Percentiles rank a stretch among this genome's conserved stretches.
Conservation (phyloP, 2,329 filamentous ascomycete species). For the Amylocarpus encephaloides region DNA sequence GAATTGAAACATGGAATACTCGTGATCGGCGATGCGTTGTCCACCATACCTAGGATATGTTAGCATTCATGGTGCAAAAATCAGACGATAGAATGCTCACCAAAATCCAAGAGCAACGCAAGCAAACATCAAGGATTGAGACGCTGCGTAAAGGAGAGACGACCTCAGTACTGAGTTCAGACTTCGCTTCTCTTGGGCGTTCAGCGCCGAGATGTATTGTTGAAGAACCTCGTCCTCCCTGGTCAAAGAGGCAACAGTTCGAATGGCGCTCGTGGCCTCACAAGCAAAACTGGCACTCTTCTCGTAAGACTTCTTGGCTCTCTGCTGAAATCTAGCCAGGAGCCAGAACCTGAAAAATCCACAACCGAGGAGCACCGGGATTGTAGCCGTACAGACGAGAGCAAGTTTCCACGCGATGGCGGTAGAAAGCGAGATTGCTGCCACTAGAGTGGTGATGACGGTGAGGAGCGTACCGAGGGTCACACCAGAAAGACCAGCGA, state of each 20-base stretch:
- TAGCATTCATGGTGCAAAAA: constrained; percentile 60
- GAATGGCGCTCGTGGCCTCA: constrained; percentile 39
- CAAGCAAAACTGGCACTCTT: constrained; percentile 39
- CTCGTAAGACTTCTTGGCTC: constrained; percentile 41
- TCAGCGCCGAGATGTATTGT: constrained; percentile 32
- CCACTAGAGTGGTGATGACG: constrained; percentile 36
- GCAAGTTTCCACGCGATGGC: constrained; percentile 41
- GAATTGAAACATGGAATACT: constrained; percentile 76
- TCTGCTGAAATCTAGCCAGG: constrained; percentile 37
- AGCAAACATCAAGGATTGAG: constrained; percentile 3
- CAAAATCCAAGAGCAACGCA: constrained; percentile 43
- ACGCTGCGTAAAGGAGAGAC: constrained; percentile 26
- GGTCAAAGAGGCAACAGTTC: constrained; percentile 39
- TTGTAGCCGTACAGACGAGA: constrained; percentile 37
- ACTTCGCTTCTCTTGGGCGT: constrained; percentile 19
- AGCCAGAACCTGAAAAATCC: constrained; percentile 41
- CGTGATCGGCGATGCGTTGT: constrained; percentile 59
- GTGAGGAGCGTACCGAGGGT: constrained; percentile 37
- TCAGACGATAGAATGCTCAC: constrained; percentile 30
- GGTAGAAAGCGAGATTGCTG: constrained; percentile 30
- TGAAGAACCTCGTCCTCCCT: constrained; percentile 34
- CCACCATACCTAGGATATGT: constrained; percentile 89
- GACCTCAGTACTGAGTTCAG: constrained; percentile 16
- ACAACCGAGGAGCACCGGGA: constrained; percentile 36
- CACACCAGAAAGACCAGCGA: constrained; percentile 34